Conservation (phyloP, 257 asterid genomes). For the Salvia miltiorrhiza region DNA sequence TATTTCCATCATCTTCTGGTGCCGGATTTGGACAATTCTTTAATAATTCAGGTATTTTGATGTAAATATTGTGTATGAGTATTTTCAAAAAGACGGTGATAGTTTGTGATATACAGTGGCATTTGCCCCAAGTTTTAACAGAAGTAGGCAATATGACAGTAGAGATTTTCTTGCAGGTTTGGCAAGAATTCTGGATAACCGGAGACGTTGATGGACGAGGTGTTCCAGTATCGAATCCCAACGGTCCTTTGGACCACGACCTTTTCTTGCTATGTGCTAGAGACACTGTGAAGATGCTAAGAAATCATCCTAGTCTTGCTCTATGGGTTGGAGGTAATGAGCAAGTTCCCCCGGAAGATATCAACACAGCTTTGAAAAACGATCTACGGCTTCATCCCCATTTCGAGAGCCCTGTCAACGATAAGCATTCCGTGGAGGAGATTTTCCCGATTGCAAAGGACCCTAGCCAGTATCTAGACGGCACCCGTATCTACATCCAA, state of each 20-base stretch:
- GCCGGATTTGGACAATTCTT: no score
- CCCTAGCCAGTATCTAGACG: constrained; percentile 88
- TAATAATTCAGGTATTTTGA: no score
- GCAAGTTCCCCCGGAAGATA: constrained; percentile 91
- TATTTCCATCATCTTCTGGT: no score
- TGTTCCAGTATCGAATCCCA: constrained; percentile 75
- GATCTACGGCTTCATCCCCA: constrained; percentile 76
- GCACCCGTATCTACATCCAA: constrained; percentile 74
- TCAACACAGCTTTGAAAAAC: constrained; percentile 61
- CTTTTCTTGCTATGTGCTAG: constrained; percentile 86
- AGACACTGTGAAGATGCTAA: constrained; percentile 84
- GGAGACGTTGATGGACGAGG: constrained; percentile 97
- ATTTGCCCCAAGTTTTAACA: no score
- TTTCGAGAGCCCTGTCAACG: constrained; percentile 27
- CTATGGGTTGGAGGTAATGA: constrained; percentile 99
- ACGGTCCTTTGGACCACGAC: constrained; percentile 95
- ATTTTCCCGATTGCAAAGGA: constrained; percentile 34
- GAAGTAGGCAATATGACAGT: no score
- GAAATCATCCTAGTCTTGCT: constrained; percentile 98
- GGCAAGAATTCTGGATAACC: constrained; percentile 99
- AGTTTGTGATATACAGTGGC: no score
- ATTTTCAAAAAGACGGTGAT: no score
- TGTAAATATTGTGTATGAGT: no score
- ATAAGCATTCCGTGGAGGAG: constrained; percentile 21
- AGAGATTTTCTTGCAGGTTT: constrained; percentile 50